These are phyloP conservation scores for Colletotrichum filicis DNA, from an alignment of 2,329 filamentous ascomycete genomes.

Conservation along the genomic window DNA sequence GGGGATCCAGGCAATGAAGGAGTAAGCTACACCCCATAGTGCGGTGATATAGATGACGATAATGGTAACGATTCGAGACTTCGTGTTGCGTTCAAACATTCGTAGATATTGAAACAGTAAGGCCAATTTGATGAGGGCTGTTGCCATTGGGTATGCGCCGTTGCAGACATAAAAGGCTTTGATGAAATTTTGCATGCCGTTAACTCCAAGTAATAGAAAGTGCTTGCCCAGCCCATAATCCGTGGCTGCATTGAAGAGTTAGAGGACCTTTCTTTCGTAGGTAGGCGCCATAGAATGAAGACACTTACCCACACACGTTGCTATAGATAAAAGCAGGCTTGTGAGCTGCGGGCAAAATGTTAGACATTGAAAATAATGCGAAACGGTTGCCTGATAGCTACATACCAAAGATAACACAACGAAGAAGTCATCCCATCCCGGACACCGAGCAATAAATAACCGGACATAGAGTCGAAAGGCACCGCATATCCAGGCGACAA, in stretches of 20 bases:
- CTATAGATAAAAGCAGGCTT: slow-evolving; percentile 18
- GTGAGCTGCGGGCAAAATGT: neutral
- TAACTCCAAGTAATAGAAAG: neutral
- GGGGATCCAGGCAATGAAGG: slow-evolving; percentile 45
- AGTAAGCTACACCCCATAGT: slow-evolving; percentile 44
- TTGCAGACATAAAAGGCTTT: slow-evolving; percentile 36
- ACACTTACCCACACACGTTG: slow-evolving; percentile 12
- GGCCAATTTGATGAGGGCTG: slow-evolving; percentile 37
- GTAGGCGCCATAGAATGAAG: neutral
- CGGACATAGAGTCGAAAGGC: slow-evolving; percentile 37
- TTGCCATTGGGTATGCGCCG: slow-evolving; percentile 36
- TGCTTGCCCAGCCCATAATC: slow-evolving; percentile 10
- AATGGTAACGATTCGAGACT: slow-evolving; percentile 35
- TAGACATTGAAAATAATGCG: neutral
- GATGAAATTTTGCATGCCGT: slow-evolving; percentile 27
- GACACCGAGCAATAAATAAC: slow-evolving; percentile 20
- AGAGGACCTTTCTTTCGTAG: neutral
- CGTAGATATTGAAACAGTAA: slow-evolving; percentile 37
- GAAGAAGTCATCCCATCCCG: slow-evolving; percentile 37
- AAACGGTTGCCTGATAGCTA: neutral
- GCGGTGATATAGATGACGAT: slow-evolving; percentile 41
- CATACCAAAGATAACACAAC: slow-evolving; percentile 34
- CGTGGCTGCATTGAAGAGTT: neutral
- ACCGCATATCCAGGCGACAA: slow-evolving; percentile 31
- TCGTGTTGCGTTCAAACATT: slow-evolving; percentile 33